Conservation (phyloP, 352 stramenopile species). For the Nothophytophthora sp. region DNA sequence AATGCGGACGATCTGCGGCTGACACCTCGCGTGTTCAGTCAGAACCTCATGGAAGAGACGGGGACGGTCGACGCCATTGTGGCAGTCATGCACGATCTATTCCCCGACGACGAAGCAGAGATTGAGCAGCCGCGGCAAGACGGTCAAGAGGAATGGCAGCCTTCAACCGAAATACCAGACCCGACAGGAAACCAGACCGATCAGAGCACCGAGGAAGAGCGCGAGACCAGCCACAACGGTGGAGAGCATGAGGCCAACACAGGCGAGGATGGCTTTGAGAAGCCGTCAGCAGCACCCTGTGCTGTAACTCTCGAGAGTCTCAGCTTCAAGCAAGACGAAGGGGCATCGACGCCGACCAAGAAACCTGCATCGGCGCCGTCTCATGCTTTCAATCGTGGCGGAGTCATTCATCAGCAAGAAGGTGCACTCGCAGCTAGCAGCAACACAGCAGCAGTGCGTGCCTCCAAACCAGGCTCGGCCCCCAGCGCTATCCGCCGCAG, state of each 20-base stretch:
- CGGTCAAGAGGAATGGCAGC: conserved; percentile 1
- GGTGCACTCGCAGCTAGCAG: too few relatives aligned
- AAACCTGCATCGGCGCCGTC: conserved; percentile 16
- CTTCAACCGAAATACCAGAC: neutral
- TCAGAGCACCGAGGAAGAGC: neutral
- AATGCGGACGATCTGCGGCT: conserved; percentile 56
- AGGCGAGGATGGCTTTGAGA: neutral
- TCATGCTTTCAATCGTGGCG: conserved; percentile 9
- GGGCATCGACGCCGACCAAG: neutral
- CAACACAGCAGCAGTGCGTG: neutral
- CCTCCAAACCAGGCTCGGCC: conserved; percentile 17
- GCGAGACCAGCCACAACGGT: neutral
- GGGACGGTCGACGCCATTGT: conserved; percentile 60
- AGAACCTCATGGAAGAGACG: conserved; percentile 71
- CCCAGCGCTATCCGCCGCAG: conserved; percentile 12
- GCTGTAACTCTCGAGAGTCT: neutral
- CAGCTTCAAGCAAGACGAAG: neutral
- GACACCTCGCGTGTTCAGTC: conserved; percentile 59
- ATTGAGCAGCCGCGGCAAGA: conserved; percentile 9
- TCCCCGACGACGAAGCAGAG: conserved; percentile 49
- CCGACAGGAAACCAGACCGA: conserved; percentile 1
- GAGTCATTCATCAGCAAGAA: neutral
- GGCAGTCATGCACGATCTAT: conserved; percentile 63
- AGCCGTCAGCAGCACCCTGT: too few relatives aligned
- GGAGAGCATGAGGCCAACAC: neutral